Base-by-base conservation (phyloP, 1,139 yeast genomes). In the Taiozyma sp. region DNA sequence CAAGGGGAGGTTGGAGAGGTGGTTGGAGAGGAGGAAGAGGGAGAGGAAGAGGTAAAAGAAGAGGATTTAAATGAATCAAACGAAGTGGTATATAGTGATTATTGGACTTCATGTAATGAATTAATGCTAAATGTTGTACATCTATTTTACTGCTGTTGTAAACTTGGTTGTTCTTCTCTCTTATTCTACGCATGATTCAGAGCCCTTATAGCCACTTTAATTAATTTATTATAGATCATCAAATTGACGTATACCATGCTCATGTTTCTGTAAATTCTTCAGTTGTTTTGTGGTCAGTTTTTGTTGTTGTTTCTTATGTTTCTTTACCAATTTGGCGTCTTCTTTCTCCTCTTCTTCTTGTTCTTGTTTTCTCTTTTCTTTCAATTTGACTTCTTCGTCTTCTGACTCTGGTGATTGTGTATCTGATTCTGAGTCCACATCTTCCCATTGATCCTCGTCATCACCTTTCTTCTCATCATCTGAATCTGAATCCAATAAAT, bases 201-300 rank as follows among this genome's bases (percentile, higher is more conserved):
- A 35, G 3, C 26, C 26, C 6, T 24, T 24, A 24, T 24, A 7
- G 26, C 26, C 14, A 35, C 19, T 35, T 35, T 35, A 3, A 28
- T 28, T 28, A 28, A 28, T 6, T 21, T 8, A 40, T 24, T 29
- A 40, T 24, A 83, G 68, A 47, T 76, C 89, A n/a, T 83, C 89
- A 58, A 85, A 85, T 54, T 70, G 76, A 43, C 79, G 73, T 50
- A 86, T 85, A 0, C 93, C 91, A 56, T 83, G 87, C 53, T 81
- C 83, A 48, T 77, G 82, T 45, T 70, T 73, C 54, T 77, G 82
- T 58, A 71, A 62, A 53, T 78, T 79, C 46, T 74, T 68, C 46
- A 74, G 60, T 56, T 76, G 81, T 53, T 77, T 79, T 42, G 77
- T 69, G 4, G 76, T 67, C 49, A 76, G 51, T 47, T 72, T 70